A percentile compares a stretch with the other conserved stretches of the same genome.
Evolutionary conservation across 2,329 filamentous ascomycete genomes (phyloP).

Genomic region (Emmonsia crescens): DNA sequence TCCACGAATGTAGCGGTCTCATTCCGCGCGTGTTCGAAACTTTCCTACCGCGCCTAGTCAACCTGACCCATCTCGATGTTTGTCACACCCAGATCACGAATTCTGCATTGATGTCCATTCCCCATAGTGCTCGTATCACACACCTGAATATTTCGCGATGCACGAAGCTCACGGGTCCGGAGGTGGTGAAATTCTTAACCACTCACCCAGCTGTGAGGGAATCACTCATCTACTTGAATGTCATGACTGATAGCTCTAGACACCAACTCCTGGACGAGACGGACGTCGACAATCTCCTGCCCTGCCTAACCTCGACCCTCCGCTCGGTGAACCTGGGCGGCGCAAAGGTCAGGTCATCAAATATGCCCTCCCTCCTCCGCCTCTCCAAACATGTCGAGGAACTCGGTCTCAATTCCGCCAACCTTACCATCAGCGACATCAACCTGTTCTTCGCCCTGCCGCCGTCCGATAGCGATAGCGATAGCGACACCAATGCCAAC

Average conservation of each 20-base stretch:
- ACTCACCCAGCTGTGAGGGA: slow-evolving; percentile 58
- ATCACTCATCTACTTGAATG: slow-evolving; percentile 58
- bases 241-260: slow-evolving; percentile 60
- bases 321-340: slow-evolving; percentile 67
- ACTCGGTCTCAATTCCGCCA: slow-evolving; percentile 57
- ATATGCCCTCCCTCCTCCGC: slow-evolving; percentile 53
- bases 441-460: neutral
- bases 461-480: slow-evolving; percentile 1
- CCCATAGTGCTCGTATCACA: slow-evolving; percentile 58
- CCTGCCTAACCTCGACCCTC: slow-evolving; percentile 47
- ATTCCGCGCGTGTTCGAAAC: slow-evolving; percentile 56
- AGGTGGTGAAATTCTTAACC: slow-evolving; percentile 59
- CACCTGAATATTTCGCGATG: slow-evolving; percentile 73
- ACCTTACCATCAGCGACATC: slow-evolving; percentile 46
- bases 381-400: slow-evolving; percentile 66
- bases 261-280: slow-evolving; percentile 59
- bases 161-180: slow-evolving; percentile 54
- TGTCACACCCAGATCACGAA: slow-evolving; percentile 67
- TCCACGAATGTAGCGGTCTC: slow-evolving; percentile 69
- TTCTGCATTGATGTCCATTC: slow-evolving; percentile 58
- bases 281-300: slow-evolving; percentile 55
- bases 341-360: slow-evolving; percentile 54
- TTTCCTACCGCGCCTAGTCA: slow-evolving; percentile 57
- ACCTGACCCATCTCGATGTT: slow-evolving; percentile 68
- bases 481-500: slow-evolving; percentile 31